Evolutionary conservation across 2,329 filamentous ascomycete species (phyloP), one percentile per base, ranked within the genome.

Genomic region (Alternaria ethzedia): DNA sequence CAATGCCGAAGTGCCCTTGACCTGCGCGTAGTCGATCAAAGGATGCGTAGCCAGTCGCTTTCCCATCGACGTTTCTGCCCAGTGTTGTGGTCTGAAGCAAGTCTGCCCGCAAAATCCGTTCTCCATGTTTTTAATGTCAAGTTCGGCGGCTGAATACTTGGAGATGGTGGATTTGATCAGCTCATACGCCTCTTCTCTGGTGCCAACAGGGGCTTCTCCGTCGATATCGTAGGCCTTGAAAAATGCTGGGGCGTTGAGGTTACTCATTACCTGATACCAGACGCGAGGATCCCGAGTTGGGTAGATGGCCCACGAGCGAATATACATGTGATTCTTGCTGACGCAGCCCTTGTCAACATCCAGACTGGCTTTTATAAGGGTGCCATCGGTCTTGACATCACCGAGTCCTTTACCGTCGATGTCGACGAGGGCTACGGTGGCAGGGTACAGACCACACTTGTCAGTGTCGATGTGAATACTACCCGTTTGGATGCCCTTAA

Each of bases 241-340:
- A 0, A 83, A 82, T 2, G 80, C 78, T 3, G 73, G 70, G 0
- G 84, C 81, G 36, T 84, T 72, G 47, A 87, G 76, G 1, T 82
- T 85, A 6, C 85, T 85, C 57, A 87, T 84, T 1, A 87, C 76
- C 11, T 83, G 83, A 69, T 85, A 87, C 82, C 83, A 86, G 0
- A 82, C 79, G 1, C 78, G 76, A 1, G 64, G 60, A 32, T 83
- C 74, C n/a, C 78, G 81, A 0, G 85, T 87, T 8, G 81, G 82
- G 64, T 86, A 86, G 3, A 70, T 30, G 7, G 59, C 69, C 8
- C 67, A 70, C 8, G 69, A 45, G 50, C 84, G 43, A 45, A 45
- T 45, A 6, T 45, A 36, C 32, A 36, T 36, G 32, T 36, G 32
- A 10, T 36, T 36, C 32, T 36, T 36, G 32, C 32, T 36, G 15